Percentiles rank a stretch among this genome's conserved stretches.
Evolutionary conservation across 2,329 filamentous ascomycete genomes (phyloP).

Genomic region (Claviceps maximensis): DNA sequence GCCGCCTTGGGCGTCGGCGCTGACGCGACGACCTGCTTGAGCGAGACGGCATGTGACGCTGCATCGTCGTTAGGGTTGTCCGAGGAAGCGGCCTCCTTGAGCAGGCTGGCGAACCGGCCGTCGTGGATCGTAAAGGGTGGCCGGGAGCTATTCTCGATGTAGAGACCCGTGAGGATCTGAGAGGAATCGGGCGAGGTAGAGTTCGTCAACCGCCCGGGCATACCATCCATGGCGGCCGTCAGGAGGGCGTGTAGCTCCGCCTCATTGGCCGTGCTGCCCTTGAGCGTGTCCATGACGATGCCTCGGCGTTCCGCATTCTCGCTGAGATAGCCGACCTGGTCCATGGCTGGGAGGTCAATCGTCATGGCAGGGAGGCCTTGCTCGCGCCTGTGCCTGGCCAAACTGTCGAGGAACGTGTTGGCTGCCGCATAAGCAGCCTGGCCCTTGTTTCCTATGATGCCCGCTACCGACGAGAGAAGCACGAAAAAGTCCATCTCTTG

Average conservation of each 20-base stretch:
- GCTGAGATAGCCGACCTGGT: constrained; percentile 34
- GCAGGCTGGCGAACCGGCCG: constrained; percentile 4
- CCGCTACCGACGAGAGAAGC: constrained; percentile 37
- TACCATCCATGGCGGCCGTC: constrained; percentile 32
- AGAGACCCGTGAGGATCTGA: constrained; percentile 42
- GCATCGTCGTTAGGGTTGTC: not conserved
- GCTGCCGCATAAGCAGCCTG: constrained; percentile 40
- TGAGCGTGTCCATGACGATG: constrained; percentile 30
- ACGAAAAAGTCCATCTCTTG: constrained; percentile 38
- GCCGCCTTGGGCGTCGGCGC: not conserved
- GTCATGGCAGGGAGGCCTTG: constrained; percentile 29
- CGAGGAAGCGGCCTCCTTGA: not conserved
- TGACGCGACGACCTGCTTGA: constrained; percentile 4
- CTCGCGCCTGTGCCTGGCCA: constrained; percentile 22
- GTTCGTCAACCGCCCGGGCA: constrained; percentile 19
- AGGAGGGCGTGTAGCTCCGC: constrained; percentile 42
- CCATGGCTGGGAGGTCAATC: constrained; percentile 36
- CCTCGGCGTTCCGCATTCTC: constrained; percentile 24
- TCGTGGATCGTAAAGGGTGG: constrained; percentile 34
- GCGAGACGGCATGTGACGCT: constrained; percentile 8
- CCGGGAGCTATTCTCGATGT: constrained; percentile 28
- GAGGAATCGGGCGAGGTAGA: constrained; percentile 7
- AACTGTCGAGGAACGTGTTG: constrained; percentile 29
- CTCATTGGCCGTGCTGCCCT: constrained; percentile 36
- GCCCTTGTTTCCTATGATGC: constrained; percentile 36